Evolutionary conservation across 441 rosid genomes (phyloP).

Genomic region (Populus hybrid): DNA sequence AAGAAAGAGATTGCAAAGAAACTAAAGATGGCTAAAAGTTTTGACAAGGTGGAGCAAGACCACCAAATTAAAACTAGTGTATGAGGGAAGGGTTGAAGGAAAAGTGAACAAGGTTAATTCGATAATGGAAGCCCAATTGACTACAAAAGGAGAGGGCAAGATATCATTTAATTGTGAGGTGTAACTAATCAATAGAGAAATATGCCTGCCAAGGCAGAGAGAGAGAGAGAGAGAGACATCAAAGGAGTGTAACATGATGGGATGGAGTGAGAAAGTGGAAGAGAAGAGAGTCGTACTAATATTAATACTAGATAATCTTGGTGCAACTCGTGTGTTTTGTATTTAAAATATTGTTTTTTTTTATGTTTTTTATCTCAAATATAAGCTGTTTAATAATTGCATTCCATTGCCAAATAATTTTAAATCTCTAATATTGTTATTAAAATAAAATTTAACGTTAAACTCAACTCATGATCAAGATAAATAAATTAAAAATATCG

Average conservation of each 20-base stretch:
- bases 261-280: slow-evolving; percentile 28
- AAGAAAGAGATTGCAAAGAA: slow-evolving; percentile 5
- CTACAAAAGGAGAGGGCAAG: slow-evolving; percentile 46
- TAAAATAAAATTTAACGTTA: background rate
- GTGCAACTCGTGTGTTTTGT: background rate
- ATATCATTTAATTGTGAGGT: slow-evolving; percentile 38
- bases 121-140: slow-evolving; percentile 33
- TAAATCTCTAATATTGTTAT: no score
- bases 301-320: slow-evolving; percentile 28
- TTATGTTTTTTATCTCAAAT: no score
- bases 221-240: slow-evolving; percentile 9
- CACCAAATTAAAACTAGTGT: slow-evolving; percentile 25
- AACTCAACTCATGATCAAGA: background rate
- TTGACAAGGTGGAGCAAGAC: slow-evolving; percentile 23
- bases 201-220: slow-evolving; percentile 32
- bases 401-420: no score
- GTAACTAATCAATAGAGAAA: slow-evolving; percentile 43
- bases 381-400: no score
- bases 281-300: background rate
- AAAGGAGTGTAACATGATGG: slow-evolving; percentile 11
- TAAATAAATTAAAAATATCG: background rate
- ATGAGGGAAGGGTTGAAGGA: slow-evolving; percentile 21
- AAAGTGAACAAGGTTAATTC: slow-evolving; percentile 13
- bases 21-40: slow-evolving; percentile 19
- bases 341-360: no score